Percentiles rank a stretch among this genome's conserved stretches.
Evolutionary conservation across 345 rosid genomes (phyloP).

Genomic region (Salix caprea): DNA sequence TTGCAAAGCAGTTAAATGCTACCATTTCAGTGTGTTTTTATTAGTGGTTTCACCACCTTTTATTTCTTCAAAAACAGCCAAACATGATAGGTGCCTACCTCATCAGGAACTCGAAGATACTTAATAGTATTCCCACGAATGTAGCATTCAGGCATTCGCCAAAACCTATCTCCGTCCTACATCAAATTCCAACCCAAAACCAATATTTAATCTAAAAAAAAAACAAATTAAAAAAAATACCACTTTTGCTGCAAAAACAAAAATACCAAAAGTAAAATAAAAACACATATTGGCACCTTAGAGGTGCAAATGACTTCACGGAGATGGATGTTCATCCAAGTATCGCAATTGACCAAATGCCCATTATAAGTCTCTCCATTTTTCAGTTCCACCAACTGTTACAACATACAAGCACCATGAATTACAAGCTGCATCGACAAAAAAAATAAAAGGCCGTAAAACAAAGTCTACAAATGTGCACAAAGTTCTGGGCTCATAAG

Average conservation of each 20-base stretch:
- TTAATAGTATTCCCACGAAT: constrained; percentile 98
- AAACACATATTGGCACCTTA: constrained; percentile 46
- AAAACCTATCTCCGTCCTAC: constrained; percentile 98
- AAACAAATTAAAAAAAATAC: neutral
- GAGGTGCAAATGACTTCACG: constrained; percentile 99
- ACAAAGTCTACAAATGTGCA: neutral
- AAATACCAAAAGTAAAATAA: neutral
- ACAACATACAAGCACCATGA: constrained; percentile 22
- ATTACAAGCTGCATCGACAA: constrained; percentile 16
- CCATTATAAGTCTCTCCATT: constrained; percentile 99
- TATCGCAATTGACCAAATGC: constrained; percentile 91
- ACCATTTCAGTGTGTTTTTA: neutral
- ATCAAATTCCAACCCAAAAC: constrained; percentile 11
- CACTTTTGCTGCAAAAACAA: neutral
- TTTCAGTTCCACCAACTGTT: constrained; percentile 87
- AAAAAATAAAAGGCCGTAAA: neutral
- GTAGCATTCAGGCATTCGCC: constrained; percentile 99
- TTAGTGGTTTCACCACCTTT: neutral
- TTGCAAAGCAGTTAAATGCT: neutral
- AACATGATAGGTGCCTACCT: constrained; percentile 63
- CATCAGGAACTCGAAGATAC: constrained; percentile 98
- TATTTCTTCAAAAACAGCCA: too few relatives aligned
- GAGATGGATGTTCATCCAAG: constrained; percentile 98
- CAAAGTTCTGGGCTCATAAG: neutral
- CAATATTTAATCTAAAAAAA: neutral